These are phyloP conservation scores for Lasiodiplodia hormozganensis DNA, from an alignment of 2,329 filamentous ascomycete genomes.

Conservation along the genomic window DNA sequence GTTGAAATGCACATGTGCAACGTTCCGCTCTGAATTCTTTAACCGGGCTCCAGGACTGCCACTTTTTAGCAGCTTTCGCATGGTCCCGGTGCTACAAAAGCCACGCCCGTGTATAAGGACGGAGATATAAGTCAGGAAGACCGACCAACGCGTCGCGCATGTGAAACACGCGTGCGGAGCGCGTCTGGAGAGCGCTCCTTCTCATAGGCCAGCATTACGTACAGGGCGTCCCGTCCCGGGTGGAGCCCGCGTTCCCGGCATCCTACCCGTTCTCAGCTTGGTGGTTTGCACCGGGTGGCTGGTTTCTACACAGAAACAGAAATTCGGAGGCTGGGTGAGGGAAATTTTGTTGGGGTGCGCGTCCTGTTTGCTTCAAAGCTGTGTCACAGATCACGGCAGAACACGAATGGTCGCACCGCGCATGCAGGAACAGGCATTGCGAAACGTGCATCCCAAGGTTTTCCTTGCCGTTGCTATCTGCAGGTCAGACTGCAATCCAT, in stretches of 20 bases:
- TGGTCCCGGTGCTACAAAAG: background rate
- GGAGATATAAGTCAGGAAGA: background rate
- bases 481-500: conserved; percentile 11
- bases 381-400: conserved; percentile 21
- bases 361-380: conserved; percentile 19
- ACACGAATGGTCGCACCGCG: conserved; percentile 19
- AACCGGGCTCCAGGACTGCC: background rate
- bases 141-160: background rate
- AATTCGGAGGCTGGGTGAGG: conserved; percentile 16
- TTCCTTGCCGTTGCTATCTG: conserved; percentile 20
- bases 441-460: conserved; percentile 20
- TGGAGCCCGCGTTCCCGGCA: background rate
- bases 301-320: background rate
- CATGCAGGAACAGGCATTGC: conserved; percentile 27
- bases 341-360: conserved; percentile 12
- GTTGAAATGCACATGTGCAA: background rate
- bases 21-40: background rate
- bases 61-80: background rate
- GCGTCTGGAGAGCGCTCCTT: background rate
- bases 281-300: conserved; percentile 1
- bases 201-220: conserved; percentile 1
- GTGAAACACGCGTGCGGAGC: background rate
- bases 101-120: background rate
- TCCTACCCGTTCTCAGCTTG: background rate
- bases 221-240: background rate